phyloP scores from a whole-genome alignment of 169 alveolate genomes.

The Plasmodium vivax region DNA sequence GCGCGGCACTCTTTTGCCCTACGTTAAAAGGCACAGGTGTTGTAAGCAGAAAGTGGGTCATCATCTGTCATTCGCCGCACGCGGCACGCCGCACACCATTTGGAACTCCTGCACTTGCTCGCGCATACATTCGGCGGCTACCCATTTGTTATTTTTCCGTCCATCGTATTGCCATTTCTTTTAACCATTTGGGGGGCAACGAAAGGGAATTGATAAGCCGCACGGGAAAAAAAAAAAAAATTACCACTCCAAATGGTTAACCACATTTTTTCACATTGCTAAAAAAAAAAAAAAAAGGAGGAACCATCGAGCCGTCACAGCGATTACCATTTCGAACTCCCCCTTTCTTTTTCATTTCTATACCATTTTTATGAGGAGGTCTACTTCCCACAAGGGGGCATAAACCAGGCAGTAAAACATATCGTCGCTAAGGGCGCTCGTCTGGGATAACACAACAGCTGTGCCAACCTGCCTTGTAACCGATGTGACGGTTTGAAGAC shows the following conservation, averaged over 20 bases:
- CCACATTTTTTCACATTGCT: neutral
- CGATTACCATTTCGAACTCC: neutral
- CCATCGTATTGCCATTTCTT: neutral
- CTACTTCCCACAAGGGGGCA: neutral
- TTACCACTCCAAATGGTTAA: neutral
- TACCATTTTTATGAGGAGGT: neutral
- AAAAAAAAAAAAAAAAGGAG: neutral
- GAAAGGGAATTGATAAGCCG: neutral
- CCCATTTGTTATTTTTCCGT: neutral
- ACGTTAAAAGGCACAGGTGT: neutral
- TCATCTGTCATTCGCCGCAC: neutral
- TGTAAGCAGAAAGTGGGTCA: neutral
- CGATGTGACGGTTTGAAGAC: neutral
- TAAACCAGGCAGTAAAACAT: neutral
- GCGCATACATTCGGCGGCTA: neutral
- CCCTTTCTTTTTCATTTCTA: neutral
- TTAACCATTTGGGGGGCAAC: neutral
- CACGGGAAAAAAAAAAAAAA: neutral
- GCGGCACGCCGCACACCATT: neutral
- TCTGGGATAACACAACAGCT: neutral
- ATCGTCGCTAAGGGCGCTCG: neutral
- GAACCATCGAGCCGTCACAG: neutral
- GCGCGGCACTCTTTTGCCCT: neutral
- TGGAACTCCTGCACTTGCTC: neutral
- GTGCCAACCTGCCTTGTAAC: neutral